Evolutionary conservation across 805 yeast species (phyloP).

Genomic region (Yarrowia alimentaria): DNA sequence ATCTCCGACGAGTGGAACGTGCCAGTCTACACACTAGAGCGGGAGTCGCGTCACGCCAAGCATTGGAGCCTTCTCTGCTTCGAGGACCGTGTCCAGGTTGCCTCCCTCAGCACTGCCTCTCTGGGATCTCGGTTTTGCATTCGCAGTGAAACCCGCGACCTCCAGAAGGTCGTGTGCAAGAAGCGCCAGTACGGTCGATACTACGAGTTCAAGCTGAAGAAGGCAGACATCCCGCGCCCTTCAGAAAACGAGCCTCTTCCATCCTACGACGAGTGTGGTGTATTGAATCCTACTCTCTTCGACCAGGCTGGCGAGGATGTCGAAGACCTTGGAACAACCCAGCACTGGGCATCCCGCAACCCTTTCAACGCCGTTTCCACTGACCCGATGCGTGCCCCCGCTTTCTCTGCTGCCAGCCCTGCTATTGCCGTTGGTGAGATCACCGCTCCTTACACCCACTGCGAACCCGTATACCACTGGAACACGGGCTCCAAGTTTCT

Average conservation of each 20-base stretch:
- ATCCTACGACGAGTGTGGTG: conserved; percentile 24
- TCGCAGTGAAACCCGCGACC: conserved; percentile 18
- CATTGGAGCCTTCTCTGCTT: conserved; percentile 26
- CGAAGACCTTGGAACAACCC: conserved; percentile 20
- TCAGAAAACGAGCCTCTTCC: conserved; percentile 29
- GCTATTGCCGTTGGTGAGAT: conserved; percentile 13
- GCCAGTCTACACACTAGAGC: conserved; percentile 12
- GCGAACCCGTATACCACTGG: conserved; percentile 17
- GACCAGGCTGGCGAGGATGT: neutral
- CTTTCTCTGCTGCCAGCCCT: conserved; percentile 13
- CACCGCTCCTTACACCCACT: conserved; percentile 7
- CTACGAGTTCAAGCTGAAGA: conserved; percentile 6
- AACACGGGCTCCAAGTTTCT: conserved; percentile 10
- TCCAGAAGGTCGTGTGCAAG: conserved; percentile 22
- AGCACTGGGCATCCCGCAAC: conserved; percentile 12
- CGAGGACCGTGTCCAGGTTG: conserved; percentile 22
- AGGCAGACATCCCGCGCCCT: conserved; percentile 6
- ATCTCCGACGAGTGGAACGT: conserved; percentile 15
- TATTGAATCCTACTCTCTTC: conserved; percentile 5
- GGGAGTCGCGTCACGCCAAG: conserved; percentile 14
- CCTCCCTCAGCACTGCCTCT: conserved; percentile 17
- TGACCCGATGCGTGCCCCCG: conserved; percentile 18
- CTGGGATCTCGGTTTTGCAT: conserved; percentile 17
- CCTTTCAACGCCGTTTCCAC: conserved; percentile 13
- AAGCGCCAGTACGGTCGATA: conserved; percentile 9